phyloP scores from a whole-genome alignment of 2,329 filamentous ascomycete genomes.

The Sporothrix globosa region DNA sequence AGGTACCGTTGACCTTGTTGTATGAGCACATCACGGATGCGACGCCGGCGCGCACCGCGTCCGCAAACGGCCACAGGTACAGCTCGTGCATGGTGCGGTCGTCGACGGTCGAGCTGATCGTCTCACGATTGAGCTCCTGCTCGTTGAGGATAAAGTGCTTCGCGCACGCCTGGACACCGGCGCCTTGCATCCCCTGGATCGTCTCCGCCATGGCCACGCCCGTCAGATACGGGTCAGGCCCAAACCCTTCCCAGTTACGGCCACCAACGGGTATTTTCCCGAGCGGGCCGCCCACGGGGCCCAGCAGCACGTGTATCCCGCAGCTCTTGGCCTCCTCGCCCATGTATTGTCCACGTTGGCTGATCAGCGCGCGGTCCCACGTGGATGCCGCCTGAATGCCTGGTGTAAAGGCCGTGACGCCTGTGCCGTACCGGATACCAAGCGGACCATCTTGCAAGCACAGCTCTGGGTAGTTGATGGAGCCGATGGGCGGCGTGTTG shows the following conservation, averaged over 20 bases:
- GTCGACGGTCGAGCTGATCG: conserved; percentile 60
- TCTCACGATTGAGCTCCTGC: conserved; percentile 63
- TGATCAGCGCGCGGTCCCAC: conserved; percentile 77
- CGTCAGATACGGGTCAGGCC: conserved; percentile 73
- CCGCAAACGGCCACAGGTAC: conserved; percentile 69
- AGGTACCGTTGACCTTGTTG: conserved; percentile 71
- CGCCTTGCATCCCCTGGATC: conserved; percentile 59
- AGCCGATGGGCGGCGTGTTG: conserved; percentile 59
- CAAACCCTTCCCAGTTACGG: conserved; percentile 83
- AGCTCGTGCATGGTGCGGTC: conserved; percentile 70
- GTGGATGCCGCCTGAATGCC: conserved; percentile 78
- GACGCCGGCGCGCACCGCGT: conserved; percentile 67
- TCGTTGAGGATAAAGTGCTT: conserved; percentile 71
- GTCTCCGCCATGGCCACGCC: conserved; percentile 66
- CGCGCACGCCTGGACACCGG: conserved; percentile 55
- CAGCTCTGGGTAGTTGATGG: conserved; percentile 68
- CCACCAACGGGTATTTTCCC: conserved; percentile 74
- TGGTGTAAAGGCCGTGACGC: conserved; percentile 76
- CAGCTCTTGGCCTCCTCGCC: conserved; percentile 68
- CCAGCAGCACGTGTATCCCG: conserved; percentile 35
- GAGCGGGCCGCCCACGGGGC: conserved; percentile 72
- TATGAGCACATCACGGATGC: conserved; percentile 73
- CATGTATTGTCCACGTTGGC: conserved; percentile 68
- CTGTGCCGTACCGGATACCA: conserved; percentile 71
- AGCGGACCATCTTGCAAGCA: conserved; percentile 82